Evolutionary conservation across 2,329 filamentous ascomycete species (phyloP).

Genomic region (Daldinia sp.): DNA sequence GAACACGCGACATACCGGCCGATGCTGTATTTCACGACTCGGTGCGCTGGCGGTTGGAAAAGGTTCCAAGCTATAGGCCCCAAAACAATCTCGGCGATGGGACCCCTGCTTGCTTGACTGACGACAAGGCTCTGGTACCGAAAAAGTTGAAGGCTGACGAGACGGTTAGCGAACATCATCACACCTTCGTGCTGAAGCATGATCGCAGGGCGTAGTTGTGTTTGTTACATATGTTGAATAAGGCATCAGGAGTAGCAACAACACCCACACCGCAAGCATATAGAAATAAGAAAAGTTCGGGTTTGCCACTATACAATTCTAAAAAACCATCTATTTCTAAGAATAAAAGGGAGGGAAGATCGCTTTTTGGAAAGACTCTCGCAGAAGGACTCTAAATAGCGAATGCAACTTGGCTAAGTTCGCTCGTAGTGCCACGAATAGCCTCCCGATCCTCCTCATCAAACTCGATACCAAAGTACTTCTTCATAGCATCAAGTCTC

Average conservation of each 20-base stretch:
- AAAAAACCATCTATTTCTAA: neutral
- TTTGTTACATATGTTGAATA: too few relatives aligned
- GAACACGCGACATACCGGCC: neutral
- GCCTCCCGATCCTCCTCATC: constrained; percentile 40
- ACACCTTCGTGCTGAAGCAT: neutral
- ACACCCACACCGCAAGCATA: too few relatives aligned
- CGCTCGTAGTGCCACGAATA: constrained; percentile 28
- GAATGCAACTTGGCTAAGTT: constrained; percentile 13
- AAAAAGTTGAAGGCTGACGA: neutral
- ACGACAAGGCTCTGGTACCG: neutral
- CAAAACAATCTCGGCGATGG: neutral
- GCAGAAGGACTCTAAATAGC: neutral
- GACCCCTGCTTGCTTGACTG: neutral
- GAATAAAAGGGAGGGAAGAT: neutral
- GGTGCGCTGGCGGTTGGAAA: neutral
- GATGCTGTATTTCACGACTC: neutral
- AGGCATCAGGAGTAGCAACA: too few relatives aligned
- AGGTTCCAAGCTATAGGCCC: neutral
- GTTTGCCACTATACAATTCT: neutral
- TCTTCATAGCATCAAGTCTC: constrained; percentile 57
- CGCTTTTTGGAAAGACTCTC: neutral
- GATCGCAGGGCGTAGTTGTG: too few relatives aligned
- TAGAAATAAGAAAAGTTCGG: too few relatives aligned
- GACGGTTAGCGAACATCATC: neutral
- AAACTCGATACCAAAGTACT: constrained; percentile 60